Evolutionary conservation across 1,284 basidiomycete genomes (phyloP), one percentile per base, ranked within the genome.

Genomic region (Takashimella koratensis): DNA sequence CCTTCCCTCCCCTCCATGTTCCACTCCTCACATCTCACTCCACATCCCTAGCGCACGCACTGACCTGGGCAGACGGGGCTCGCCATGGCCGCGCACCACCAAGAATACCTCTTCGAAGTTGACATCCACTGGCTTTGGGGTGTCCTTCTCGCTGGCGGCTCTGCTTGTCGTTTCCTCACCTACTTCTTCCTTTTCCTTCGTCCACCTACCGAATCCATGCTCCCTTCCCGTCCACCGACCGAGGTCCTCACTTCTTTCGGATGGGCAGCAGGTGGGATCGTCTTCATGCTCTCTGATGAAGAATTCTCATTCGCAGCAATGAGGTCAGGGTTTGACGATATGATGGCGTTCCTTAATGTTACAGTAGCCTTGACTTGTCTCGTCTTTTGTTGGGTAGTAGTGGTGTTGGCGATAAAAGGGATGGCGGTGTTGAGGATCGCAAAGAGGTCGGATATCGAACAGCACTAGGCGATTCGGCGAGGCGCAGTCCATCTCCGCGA

Each of bases 41-140:
- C n/a, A n/a, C n/a, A n/a, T n/a, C n/a, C n/a, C n/a, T n/a, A n/a
- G n/a, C n/a, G n/a, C n/a, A n/a, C n/a, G n/a, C n/a, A n/a, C n/a
- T n/a, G n/a, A n/a, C n/a, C n/a, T n/a, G n/a, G n/a, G n/a, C 52
- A 73, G 70, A 96, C 94, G 3, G 94, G 95, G 27, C 82, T 88
- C 4, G 94, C 91, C 1, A 98, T 98, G 95, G 84, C 88, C n/a
- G 90, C 91, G 0, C 94, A 98, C 73, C 84, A 85, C 59, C 94
- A 98, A 76, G 83, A 84, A 20, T 97, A 96, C 76, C 55, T 66
- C 30, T 69, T 66, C 65, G 68, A 86, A 82, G 86, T 94, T 43
- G 83, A 90, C 71, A 88, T 98, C 53, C 95, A 98, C 74, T 76
- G 81, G 46, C 80, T 98, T 0, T 98, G 95, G 94, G 94, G 94